Conservation (phyloP, 2,329 filamentous ascomycete species). For the Dactylellina leptospora region DNA sequence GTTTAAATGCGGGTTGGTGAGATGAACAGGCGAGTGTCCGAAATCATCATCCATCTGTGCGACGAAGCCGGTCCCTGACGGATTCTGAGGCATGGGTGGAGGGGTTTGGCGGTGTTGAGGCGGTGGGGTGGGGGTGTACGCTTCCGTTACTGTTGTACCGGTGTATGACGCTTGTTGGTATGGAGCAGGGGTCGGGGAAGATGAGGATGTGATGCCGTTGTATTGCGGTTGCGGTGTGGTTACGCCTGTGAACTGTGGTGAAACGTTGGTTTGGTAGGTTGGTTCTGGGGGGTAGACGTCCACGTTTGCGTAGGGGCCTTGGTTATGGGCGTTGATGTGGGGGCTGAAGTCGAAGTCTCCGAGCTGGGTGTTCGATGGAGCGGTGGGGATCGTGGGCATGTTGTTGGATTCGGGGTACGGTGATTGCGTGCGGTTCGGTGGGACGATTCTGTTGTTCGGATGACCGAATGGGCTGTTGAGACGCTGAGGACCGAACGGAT, state of each 20-base stretch:
- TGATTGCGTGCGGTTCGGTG: slow-evolving; percentile 39
- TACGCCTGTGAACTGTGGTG: slow-evolving; percentile 35
- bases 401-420: slow-evolving; percentile 45
- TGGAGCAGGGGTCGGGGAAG: slow-evolving; percentile 14
- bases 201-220: slow-evolving; percentile 19
- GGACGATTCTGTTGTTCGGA: slow-evolving; percentile 16
- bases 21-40: slow-evolving; percentile 43
- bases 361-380: background rate
- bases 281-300: slow-evolving; percentile 51
- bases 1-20: slow-evolving; percentile 21
- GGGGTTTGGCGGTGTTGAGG: background rate
- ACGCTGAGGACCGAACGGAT: slow-evolving; percentile 47
- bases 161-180: slow-evolving; percentile 37
- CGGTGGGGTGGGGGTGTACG: slow-evolving; percentile 11
- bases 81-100: slow-evolving; percentile 2
- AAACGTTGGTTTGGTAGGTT: slow-evolving; percentile 22
- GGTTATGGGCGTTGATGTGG: slow-evolving; percentile 51
- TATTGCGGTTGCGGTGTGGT: slow-evolving; percentile 26
- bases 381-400: slow-evolving; percentile 26
- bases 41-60: slow-evolving; percentile 52
- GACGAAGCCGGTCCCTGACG: slow-evolving; percentile 26
- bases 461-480: slow-evolving; percentile 43
- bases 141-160: slow-evolving; percentile 22
- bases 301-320: slow-evolving; percentile 50
- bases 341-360: slow-evolving; percentile 48